A percentile compares a stretch with the other conserved stretches of the same genome.
These are phyloP conservation scores for Colletotrichum sp. DNA, from an alignment of 2,329 filamentous ascomycete species.

Conservation along the genomic window DNA sequence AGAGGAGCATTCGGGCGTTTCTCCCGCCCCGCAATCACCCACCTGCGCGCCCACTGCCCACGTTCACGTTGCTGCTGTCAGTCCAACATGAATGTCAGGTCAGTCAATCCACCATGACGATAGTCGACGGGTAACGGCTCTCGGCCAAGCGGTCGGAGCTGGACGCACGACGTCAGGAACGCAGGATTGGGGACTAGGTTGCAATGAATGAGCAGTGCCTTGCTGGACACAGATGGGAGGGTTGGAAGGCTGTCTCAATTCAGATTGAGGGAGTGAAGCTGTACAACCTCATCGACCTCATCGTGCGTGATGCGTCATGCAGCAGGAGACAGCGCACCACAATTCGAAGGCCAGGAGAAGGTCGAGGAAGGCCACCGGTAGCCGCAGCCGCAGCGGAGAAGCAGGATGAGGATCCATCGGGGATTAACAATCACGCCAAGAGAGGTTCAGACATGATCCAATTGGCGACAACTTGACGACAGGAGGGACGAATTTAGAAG, in stretches of 20 bases:
- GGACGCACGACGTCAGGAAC: constrained; percentile 14
- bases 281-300: constrained; percentile 22
- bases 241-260: background rate
- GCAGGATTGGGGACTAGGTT: background rate
- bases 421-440: background rate
- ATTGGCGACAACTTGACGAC: background rate
- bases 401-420: background rate
- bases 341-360: background rate
- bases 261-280: constrained; percentile 1
- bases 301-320: constrained; percentile 16
- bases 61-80: background rate
- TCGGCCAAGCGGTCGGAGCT: constrained; percentile 5
- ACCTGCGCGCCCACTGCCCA: background rate
- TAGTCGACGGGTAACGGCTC: background rate
- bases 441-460: background rate
- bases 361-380: background rate
- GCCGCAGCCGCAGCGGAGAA: background rate
- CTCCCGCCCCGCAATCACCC: background rate
- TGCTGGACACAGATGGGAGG: background rate
- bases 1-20: background rate
- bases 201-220: background rate
- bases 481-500: background rate
- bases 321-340: background rate
- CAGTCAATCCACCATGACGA: constrained; percentile 2
- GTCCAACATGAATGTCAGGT: background rate